These are phyloP conservation scores for Centaurea solstitialis DNA, from an alignment of 129 eudicot genomes.

Conservation along the genomic window DNA sequence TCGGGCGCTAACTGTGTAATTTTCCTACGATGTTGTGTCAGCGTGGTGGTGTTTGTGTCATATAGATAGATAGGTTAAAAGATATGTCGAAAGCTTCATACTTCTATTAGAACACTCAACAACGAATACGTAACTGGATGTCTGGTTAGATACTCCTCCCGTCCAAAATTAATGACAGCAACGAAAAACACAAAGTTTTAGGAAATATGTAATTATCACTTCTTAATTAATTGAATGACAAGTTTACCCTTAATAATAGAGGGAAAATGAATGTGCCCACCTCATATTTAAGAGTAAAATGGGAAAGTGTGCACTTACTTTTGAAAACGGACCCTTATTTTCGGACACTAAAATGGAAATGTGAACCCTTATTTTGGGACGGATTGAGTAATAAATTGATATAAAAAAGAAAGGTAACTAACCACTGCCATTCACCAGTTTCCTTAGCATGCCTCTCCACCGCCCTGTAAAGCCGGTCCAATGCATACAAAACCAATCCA, in stretches of 20 bases:
- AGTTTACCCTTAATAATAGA: neutral
- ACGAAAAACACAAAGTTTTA: neutral
- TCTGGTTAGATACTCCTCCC: neutral
- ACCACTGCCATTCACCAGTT: conserved; percentile 97
- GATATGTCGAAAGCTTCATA: neutral
- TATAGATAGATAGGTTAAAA: neutral
- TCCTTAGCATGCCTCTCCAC: conserved; percentile 86
- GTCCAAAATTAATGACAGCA: neutral
- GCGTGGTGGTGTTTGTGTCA: neutral
- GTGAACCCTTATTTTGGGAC: neutral
- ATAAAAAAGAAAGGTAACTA: conserved; percentile 25
- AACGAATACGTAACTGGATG: neutral
- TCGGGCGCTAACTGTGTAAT: neutral
- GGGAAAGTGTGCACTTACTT: neutral
- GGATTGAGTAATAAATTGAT: neutral
- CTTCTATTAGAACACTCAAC: neutral
- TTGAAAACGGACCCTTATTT: neutral
- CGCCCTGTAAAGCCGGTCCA: conserved; percentile 81
- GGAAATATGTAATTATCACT: neutral
- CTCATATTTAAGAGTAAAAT: neutral
- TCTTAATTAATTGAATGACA: neutral
- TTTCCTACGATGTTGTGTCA: neutral
- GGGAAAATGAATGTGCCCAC: neutral
- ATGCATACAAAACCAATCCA: conserved; percentile 71
- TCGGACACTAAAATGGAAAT: neutral